Conservation (phyloP, 176 grass and related monocot species). For the Cenchrus americanus region DNA sequence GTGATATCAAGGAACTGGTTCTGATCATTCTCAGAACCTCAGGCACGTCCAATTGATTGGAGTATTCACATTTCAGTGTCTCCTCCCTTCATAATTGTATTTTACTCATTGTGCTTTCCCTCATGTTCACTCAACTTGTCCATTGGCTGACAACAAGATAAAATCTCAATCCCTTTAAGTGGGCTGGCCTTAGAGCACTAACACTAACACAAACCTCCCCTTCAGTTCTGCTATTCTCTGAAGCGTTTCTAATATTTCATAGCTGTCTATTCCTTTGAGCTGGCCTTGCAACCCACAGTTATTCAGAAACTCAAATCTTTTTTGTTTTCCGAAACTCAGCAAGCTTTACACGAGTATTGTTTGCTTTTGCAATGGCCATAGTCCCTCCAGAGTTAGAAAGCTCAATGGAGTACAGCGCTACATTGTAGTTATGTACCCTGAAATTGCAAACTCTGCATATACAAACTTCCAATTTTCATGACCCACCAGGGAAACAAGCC, state of each 20-base stretch:
- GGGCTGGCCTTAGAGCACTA: background rate
- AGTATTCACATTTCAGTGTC: constrained; percentile 47
- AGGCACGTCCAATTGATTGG: background rate
- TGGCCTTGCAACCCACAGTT: constrained; percentile 59
- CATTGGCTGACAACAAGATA: constrained; percentile 17
- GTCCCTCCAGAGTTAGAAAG: constrained; percentile 47
- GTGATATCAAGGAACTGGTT: background rate
- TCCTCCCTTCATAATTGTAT: constrained; percentile 46
- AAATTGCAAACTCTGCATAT: background rate
- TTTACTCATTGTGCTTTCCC: constrained; percentile 72
- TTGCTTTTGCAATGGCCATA: constrained; percentile 65
- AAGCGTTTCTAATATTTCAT: constrained; percentile 69
- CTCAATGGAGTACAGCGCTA: too few relatives aligned
- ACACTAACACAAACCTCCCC: constrained; percentile 61
- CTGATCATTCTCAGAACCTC: background rate
- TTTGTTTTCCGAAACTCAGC: constrained; percentile 50
- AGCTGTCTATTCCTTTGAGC: constrained; percentile 69
- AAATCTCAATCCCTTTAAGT: background rate
- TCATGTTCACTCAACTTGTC: constrained; percentile 70
- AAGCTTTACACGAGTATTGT: constrained; percentile 62
- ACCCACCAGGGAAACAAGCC: background rate
- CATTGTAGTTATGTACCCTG: background rate
- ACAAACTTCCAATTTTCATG: too few relatives aligned
- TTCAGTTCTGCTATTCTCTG: constrained; percentile 43
- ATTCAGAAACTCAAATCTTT: background rate